Percentiles rank a stretch among this genome's conserved stretches.
These are phyloP conservation scores for Nannochloropsis gaditana DNA, from an alignment of 108 stramenopile species.

Conservation along the genomic window DNA sequence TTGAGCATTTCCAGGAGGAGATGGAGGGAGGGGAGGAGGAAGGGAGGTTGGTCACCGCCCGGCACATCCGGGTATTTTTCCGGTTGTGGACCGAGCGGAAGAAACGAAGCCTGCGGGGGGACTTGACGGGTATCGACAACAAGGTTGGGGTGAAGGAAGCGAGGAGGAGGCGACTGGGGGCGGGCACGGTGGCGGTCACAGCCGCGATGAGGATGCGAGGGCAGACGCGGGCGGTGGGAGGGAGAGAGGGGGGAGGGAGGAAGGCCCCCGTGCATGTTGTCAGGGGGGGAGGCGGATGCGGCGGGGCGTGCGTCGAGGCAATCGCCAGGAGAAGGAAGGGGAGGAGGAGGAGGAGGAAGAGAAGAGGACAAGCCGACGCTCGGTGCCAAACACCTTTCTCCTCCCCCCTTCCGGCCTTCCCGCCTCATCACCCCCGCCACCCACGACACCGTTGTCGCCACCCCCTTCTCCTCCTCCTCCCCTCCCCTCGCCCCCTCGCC, in stretches of 20 bases:
- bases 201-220: neutral
- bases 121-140: slow-evolving; percentile 13
- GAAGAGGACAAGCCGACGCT: neutral
- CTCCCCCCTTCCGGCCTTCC: neutral
- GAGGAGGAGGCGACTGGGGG: neutral
- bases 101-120: slow-evolving; percentile 5
- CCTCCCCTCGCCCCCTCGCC: neutral
- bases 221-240: neutral
- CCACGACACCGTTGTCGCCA: neutral
- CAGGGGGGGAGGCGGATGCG: too few species aligned
- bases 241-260: neutral
- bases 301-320: too few species aligned
- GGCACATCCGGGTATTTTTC: neutral
- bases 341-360: neutral
- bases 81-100: neutral
- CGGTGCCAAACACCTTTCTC: neutral
- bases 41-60: neutral
- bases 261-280: too few species aligned
- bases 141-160: slow-evolving; percentile 2
- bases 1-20: neutral
- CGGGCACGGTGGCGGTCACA: neutral
- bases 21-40: slow-evolving; percentile 19
- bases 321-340: neutral
- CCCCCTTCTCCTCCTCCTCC: neutral
- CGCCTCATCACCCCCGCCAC: slow-evolving; percentile 10